Percentiles rank a stretch among this genome's conserved stretches.
These are phyloP conservation scores for Graphilbum ipis-grandicollis DNA, from an alignment of 2,329 filamentous ascomycete genomes.

Conservation along the genomic window DNA sequence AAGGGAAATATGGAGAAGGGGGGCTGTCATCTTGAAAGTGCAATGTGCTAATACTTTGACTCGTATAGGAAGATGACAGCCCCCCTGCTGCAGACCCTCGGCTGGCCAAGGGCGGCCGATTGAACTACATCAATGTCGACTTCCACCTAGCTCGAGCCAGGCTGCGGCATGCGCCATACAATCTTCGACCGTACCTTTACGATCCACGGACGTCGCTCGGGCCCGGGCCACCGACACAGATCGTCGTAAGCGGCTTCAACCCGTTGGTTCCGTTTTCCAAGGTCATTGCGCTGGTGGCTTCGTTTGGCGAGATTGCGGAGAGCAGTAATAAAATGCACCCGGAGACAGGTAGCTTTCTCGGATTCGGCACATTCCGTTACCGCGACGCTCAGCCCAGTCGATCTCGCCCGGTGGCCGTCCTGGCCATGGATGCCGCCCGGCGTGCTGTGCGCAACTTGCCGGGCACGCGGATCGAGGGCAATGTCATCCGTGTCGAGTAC, in stretches of 20 bases:
- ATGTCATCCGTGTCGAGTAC: constrained; percentile 64
- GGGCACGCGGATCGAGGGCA: constrained; percentile 62
- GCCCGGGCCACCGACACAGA: constrained; percentile 73
- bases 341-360: constrained; percentile 81
- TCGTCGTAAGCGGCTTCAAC: constrained; percentile 94
- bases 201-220: constrained; percentile 73
- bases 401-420: constrained; percentile 34
- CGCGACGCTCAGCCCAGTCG: constrained; percentile 47
- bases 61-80: constrained; percentile 58
- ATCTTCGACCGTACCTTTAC: constrained; percentile 64
- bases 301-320: constrained; percentile 74
- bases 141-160: constrained; percentile 56
- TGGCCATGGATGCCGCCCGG: constrained; percentile 66
- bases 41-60: constrained; percentile 33
- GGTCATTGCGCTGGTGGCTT: constrained; percentile 57
- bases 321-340: constrained; percentile 92
- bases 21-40: constrained; percentile 39
- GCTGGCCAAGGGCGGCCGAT: constrained; percentile 47
- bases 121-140: constrained; percentile 52
- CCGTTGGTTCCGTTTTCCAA: constrained; percentile 68
- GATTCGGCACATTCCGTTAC: constrained; percentile 83
- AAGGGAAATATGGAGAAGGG: constrained; percentile 16
- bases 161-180: constrained; percentile 57
- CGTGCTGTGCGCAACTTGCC: constrained; percentile 62
- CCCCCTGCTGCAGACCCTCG: constrained; percentile 72